Percentiles rank a stretch among this genome's conserved stretches.
Evolutionary conservation across 768 basidiomycete genomes (phyloP).

Genomic region (Naematelia aurantialba): DNA sequence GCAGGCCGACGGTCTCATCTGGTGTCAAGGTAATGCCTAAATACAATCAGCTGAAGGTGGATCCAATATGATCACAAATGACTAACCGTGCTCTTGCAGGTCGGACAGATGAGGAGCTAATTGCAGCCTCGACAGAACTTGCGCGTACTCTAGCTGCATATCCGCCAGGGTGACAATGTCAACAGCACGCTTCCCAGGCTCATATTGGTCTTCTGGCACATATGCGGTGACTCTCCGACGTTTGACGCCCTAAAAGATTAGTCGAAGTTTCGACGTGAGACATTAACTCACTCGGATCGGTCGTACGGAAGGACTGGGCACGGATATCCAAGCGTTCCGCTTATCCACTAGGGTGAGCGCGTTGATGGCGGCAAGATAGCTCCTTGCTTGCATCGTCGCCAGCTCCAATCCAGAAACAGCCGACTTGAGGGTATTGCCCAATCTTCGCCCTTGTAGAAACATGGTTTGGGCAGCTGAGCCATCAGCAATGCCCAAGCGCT

Average conservation of each 20-base stretch:
- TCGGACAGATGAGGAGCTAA: conserved; percentile 66
- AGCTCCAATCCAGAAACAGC: conserved; percentile 53
- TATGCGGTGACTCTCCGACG: conserved; percentile 67
- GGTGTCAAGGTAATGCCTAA: conserved; percentile 42
- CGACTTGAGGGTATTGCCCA: conserved; percentile 54
- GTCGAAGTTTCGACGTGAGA: not conserved
- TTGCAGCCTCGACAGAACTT: conserved; percentile 73
- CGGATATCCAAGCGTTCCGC: conserved; percentile 76
- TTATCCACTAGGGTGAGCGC: conserved; percentile 75
- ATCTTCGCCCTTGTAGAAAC: conserved; percentile 83
- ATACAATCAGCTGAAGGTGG: conserved; percentile 2
- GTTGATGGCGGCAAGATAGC: conserved; percentile 79
- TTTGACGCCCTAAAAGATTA: conserved; percentile 59
- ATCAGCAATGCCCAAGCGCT: conserved; percentile 12
- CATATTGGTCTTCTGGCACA: conserved; percentile 71
- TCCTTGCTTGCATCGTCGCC: conserved; percentile 66
- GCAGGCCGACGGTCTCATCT: conserved; percentile 65
- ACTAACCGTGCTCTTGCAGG: conserved; percentile 59
- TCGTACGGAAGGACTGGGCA: conserved; percentile 52
- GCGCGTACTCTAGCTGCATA: conserved; percentile 55
- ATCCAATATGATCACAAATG: not conserved
- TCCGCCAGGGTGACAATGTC: conserved; percentile 77
- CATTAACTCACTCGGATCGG: conserved; percentile 20
- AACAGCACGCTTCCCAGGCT: conserved; percentile 61
- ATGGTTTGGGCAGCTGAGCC: conserved; percentile 75